These are phyloP conservation scores for Candida berthetii DNA, from an alignment of 805 yeast species.

Conservation along the genomic window DNA sequence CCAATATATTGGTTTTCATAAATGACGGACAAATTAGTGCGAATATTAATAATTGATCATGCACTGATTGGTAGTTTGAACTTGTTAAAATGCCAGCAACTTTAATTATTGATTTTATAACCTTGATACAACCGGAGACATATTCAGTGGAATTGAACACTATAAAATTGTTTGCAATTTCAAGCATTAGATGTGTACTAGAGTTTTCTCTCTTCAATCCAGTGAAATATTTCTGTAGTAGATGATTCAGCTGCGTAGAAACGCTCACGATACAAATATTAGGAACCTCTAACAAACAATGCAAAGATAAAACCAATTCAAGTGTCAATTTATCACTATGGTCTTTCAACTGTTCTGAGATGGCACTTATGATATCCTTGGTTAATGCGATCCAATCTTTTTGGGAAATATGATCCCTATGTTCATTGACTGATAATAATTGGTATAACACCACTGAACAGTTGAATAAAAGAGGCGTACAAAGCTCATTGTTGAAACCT, in stretches of 20 bases:
- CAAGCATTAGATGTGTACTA: constrained; percentile 27
- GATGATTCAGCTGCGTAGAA: constrained; percentile 10
- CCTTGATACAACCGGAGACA: constrained; percentile 26
- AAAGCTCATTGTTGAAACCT: constrained; percentile 6
- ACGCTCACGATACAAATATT: constrained; percentile 16
- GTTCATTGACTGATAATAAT: constrained; percentile 15
- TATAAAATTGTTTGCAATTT: constrained; percentile 39
- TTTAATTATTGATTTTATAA: constrained; percentile 33
- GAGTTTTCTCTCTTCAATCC: constrained; percentile 19
- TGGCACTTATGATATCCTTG: constrained; percentile 5
- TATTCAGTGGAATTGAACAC: constrained; percentile 35
- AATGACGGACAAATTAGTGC: constrained; percentile 37
- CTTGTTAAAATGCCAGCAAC: constrained; percentile 28
- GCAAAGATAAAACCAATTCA: constrained; percentile 20
- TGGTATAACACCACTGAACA: constrained; percentile 20
- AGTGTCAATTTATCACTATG: constrained; percentile 19
- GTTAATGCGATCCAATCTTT: constrained; percentile 10
- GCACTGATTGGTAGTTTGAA: constrained; percentile 35
- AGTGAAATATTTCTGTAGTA: constrained; percentile 16
- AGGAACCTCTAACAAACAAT: constrained; percentile 17
- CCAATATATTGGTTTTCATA: constrained; percentile 12
- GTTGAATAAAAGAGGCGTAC: constrained; percentile 25
- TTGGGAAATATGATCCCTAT: constrained; percentile 13
- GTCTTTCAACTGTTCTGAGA: constrained; percentile 5
- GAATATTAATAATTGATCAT: constrained; percentile 38